Evolutionary conservation across 2,329 filamentous ascomycete species (phyloP).

Genomic region (Penicillium corylophilum): DNA sequence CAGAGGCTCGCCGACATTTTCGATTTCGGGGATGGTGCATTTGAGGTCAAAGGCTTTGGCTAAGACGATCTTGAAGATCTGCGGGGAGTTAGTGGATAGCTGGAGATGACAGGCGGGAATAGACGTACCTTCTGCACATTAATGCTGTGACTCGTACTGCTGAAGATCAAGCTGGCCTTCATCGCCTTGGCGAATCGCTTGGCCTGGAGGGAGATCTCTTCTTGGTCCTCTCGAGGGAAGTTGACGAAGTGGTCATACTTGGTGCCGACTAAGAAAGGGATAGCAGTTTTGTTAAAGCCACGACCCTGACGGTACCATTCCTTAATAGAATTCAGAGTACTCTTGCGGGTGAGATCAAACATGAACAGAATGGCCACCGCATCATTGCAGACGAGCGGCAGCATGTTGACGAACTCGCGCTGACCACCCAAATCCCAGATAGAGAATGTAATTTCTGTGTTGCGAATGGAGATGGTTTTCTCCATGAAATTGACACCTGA

Average conservation of each 20-base stretch:
- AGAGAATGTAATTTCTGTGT: constrained; percentile 98
- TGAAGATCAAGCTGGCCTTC: constrained; percentile 96
- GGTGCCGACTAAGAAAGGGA: constrained; percentile 92
- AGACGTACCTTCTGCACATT: constrained; percentile 90
- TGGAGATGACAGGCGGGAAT: constrained; percentile 3
- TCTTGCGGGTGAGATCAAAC: constrained; percentile 98
- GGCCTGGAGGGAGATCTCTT: constrained; percentile 97
- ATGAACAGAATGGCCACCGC: constrained; percentile 98
- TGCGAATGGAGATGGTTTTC: constrained; percentile 98
- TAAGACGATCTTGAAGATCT: constrained; percentile 99
- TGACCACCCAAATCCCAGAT: constrained; percentile 99
- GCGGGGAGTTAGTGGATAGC: constrained; percentile 7
- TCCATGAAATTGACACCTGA: constrained; percentile 99
- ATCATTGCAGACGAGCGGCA: constrained; percentile 98
- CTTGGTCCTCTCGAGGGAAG: constrained; percentile 93
- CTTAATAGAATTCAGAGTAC: constrained; percentile 98
- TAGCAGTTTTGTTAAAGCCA: constrained; percentile 99
- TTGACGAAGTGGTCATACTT: constrained; percentile 99
- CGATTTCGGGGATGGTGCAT: constrained; percentile 98
- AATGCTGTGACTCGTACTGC: constrained; percentile 98
- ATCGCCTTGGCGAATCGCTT: constrained; percentile 97
- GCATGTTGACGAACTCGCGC: constrained; percentile 99
- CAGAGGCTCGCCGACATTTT: constrained; percentile 93
- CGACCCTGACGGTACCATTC: constrained; percentile 98
- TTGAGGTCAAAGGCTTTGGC: constrained; percentile 98